A percentile compares a stretch with the other conserved stretches of the same genome.
These are phyloP conservation scores for Aureobasidium sp. DNA, from an alignment of 2,329 filamentous ascomycete species.

Conservation along the genomic window DNA sequence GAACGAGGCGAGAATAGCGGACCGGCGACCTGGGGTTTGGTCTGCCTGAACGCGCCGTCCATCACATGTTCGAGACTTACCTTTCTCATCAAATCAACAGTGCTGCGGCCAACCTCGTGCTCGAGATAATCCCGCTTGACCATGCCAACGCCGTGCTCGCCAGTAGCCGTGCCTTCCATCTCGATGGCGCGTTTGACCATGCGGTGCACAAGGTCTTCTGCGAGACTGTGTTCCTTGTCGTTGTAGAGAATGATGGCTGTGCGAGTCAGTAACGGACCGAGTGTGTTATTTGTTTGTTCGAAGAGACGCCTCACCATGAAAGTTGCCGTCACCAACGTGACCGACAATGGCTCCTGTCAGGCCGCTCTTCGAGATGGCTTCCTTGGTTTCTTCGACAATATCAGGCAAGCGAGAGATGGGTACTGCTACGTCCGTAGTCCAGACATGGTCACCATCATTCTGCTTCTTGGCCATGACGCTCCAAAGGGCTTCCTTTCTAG, in stretches of 20 bases:
- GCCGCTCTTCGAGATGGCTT: constrained; percentile 56
- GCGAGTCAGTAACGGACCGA: constrained; percentile 1
- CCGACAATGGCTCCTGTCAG: constrained; percentile 62
- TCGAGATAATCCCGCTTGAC: constrained; percentile 79
- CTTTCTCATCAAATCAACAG: constrained; percentile 78
- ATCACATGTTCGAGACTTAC: constrained; percentile 37
- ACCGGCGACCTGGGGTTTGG: constrained; percentile 1
- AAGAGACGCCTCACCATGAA: constrained; percentile 48
- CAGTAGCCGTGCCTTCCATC: constrained; percentile 73
- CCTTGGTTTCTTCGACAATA: constrained; percentile 70
- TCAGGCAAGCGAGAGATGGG: constrained; percentile 64
- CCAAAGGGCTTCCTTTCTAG: constrained; percentile 68
- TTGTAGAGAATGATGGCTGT: constrained; percentile 57
- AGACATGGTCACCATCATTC: constrained; percentile 56
- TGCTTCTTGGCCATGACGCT: constrained; percentile 60
- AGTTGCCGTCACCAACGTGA: constrained; percentile 69
- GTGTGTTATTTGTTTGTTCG: background rate
- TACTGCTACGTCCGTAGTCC: constrained; percentile 77
- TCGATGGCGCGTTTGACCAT: constrained; percentile 84
- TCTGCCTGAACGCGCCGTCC: background rate
- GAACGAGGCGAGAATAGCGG: background rate
- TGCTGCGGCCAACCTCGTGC: constrained; percentile 66
- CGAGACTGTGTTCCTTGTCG: constrained; percentile 58
- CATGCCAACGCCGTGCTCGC: constrained; percentile 76
- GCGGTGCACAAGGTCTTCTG: constrained; percentile 66